These are phyloP conservation scores for Toxoplasma gondii DNA, from an alignment of 169 alveolate genomes.

Conservation along the genomic window DNA sequence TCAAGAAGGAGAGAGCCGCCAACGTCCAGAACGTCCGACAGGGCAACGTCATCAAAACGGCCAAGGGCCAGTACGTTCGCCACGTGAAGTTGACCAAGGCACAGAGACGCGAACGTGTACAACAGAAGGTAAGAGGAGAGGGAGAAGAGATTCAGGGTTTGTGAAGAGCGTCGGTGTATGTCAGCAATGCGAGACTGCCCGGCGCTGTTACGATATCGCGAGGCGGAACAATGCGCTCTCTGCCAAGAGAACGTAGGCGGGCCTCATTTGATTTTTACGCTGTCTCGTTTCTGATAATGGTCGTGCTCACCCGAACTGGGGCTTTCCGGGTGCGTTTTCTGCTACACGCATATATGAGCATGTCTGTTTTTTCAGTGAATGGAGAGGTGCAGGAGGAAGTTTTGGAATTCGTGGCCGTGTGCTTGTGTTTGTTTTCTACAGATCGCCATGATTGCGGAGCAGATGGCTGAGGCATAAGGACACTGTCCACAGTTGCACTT, in stretches of 20 bases:
- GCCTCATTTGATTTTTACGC: too few relatives aligned
- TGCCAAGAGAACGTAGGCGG: too few relatives aligned
- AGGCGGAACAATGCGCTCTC: too few relatives aligned
- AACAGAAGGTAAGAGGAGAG: conserved; percentile 84
- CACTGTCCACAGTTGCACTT: not conserved
- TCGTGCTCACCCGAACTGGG: too few relatives aligned
- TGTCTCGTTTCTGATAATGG: too few relatives aligned
- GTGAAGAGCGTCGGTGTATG: not conserved
- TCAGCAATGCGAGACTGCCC: not conserved
- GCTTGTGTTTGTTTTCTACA: not conserved
- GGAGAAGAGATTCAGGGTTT: not conserved
- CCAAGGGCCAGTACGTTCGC: conserved; percentile 92
- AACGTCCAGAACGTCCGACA: conserved; percentile 77
- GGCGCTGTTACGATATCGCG: too few relatives aligned
- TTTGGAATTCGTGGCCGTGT: too few relatives aligned
- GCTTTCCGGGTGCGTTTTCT: too few relatives aligned
- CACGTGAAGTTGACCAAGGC: conserved; percentile 89
- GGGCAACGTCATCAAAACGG: conserved; percentile 86
- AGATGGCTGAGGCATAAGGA: conserved; percentile 33
- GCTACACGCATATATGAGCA: too few relatives aligned
- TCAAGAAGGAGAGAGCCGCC: conserved; percentile 83
- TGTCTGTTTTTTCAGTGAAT: too few relatives aligned
- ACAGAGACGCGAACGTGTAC: conserved; percentile 94
- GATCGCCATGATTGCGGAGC: conserved; percentile 45
- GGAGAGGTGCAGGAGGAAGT: too few relatives aligned